Base-by-base conservation (phyloP, 2,329 filamentous ascomycete species). In the Zymoseptoria pseudotritici region DNA sequence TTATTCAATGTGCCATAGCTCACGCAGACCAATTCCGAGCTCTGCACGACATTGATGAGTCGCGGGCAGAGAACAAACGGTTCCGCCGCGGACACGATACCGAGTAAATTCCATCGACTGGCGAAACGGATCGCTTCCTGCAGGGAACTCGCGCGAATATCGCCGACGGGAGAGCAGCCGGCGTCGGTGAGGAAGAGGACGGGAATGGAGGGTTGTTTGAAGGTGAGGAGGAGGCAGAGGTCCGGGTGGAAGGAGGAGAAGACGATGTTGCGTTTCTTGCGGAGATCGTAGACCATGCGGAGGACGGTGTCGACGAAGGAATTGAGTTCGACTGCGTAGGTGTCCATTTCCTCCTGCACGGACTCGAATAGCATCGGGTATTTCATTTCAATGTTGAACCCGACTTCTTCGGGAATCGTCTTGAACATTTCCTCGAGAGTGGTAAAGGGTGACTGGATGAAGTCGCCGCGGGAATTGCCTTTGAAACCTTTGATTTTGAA, bases 371-470 rank as follows among this genome's bases (percentile, higher is more conserved):
- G 84, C 92, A 97, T 97, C 4, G 94, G 94, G 72, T 99, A 99
- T 77, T 99, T 97, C 83, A 99, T 89, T 78, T 99, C 94, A 67
- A 99, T 96, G 75, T 99, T 97, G 82, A 99, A 99, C 13, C 94
- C 92, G 21, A 96, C 89, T 13, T 84, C 81, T 63, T 88, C 83
- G 0, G 91, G 91, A 0, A 99, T 78, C 71, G 92, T 87, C 69
- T 84, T 83, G 77, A 99, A 97, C 72, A 97, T 86, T 63, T 97
- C 91, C 74, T 97, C 91, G 4, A 99, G 80, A 0, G 94, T 99
- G 7, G 93, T 92, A 76, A 99, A 99, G 0, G 93, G 91, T 0
- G 90, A 91, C 73, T 97, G 93, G 69, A 99, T 97, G 69, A 95
- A 95, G 72, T 91, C 91, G 56, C 93, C 94, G 4, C 94, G 88